Conservation (phyloP, 1,139 yeast genomes). For the Blastobotrys proliferans region DNA sequence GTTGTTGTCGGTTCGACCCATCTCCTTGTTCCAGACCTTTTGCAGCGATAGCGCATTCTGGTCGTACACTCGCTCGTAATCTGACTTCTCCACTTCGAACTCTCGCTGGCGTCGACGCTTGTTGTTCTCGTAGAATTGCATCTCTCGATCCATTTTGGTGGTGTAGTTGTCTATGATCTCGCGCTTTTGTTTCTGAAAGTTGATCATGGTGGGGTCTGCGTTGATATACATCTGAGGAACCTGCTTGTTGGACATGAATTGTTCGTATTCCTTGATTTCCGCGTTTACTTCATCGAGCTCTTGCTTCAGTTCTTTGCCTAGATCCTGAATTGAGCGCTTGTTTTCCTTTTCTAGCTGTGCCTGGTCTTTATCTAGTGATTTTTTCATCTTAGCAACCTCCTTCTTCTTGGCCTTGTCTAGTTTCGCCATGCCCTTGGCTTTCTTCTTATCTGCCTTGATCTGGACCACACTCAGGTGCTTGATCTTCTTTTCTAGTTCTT, state of each 20-base stretch:
- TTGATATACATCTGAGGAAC: conserved; percentile 3
- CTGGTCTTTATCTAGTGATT: conserved; percentile 4
- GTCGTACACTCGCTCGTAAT: conserved; percentile 11
- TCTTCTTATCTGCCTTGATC: conserved; percentile 29
- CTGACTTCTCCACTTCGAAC: conserved; percentile 10
- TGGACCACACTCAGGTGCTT: conserved; percentile 33
- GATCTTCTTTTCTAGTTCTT: conserved; percentile 19
- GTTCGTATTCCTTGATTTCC: conserved; percentile 6
- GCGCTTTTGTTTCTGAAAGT: conserved; percentile 3
- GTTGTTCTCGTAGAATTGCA: conserved; percentile 4
- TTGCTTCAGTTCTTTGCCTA: conserved; percentile 8
- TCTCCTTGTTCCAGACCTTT: conserved; percentile 11
- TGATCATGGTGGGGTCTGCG: conserved; percentile 5
- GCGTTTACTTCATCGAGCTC: conserved; percentile 6
- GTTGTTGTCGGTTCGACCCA: conserved; percentile 11
- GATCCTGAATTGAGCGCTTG: conserved; percentile 2
- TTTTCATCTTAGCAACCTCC: conserved; percentile 9
- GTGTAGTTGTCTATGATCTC: conserved; percentile 5
- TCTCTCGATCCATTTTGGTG: conserved; percentile 6
- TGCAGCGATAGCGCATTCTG: conserved; percentile 2
- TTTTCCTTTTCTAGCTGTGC: conserved; percentile 7
- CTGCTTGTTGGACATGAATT: not conserved
- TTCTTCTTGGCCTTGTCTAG: conserved; percentile 9
- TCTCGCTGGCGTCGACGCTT: conserved; percentile 6
- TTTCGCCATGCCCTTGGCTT: conserved; percentile 6